Conservation (phyloP, 441 rosid species). For the Eruca vesicaria region DNA sequence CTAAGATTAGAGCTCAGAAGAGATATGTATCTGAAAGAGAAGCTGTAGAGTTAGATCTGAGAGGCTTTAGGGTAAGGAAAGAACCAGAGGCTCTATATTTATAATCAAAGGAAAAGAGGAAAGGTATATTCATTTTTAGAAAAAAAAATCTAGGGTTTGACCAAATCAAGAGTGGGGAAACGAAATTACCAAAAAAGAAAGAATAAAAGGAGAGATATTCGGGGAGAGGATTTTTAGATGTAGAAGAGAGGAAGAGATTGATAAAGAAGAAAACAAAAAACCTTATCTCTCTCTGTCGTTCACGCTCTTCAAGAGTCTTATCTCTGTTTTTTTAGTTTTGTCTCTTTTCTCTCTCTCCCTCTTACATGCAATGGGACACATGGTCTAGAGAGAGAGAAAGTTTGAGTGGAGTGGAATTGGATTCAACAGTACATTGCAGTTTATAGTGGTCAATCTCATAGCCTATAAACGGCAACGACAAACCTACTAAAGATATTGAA, state of each 20-base stretch:
- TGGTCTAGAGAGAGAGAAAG: conserved; percentile 27
- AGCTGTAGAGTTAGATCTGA: conserved; percentile 28
- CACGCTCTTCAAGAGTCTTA: conserved; percentile 32
- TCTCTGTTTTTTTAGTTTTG: conserved; percentile 14
- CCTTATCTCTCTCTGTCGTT: conserved; percentile 29
- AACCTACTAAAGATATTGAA: conserved; percentile 14
- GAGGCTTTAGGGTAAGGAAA: conserved; percentile 24
- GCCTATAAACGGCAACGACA: conserved; percentile 32
- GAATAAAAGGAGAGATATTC: conserved; percentile 20
- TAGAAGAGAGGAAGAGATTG: not conserved
- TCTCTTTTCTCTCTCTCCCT: conserved; percentile 18
- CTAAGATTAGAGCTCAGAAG: not conserved
- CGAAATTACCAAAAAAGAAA: conserved; percentile 12
- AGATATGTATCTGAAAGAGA: not conserved
- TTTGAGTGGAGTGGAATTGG: conserved; percentile 18
- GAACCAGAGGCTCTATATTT: conserved; percentile 18
- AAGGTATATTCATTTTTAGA: conserved; percentile 15
- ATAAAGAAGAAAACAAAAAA: conserved; percentile 22
- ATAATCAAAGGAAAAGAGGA: conserved; percentile 27
- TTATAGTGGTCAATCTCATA: conserved; percentile 23
- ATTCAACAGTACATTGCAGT: conserved; percentile 22
- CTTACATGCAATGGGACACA: conserved; percentile 34
- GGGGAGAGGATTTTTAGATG: not conserved
- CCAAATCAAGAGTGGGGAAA: conserved; percentile 3
- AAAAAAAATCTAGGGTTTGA: conserved; percentile 34